Base-by-base conservation (phyloP, 129 eudicot genomes). In the Flaveria ramosissima region DNA sequence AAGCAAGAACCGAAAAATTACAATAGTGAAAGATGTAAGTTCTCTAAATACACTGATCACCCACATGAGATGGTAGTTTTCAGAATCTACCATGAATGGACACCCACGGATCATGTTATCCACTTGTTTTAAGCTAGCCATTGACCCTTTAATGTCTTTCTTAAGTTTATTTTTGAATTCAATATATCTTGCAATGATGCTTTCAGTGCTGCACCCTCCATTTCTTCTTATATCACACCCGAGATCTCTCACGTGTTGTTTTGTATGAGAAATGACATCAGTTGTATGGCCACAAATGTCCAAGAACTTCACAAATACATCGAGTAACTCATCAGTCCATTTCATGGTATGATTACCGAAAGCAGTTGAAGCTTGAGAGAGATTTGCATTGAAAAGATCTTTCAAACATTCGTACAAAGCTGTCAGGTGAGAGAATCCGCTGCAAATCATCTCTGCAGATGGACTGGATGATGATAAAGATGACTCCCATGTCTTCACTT, bases 341-440 rank as follows among this genome's bases (percentile, higher is more conserved):
- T 60, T 74, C 67, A 65, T 39, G 55, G 57, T 76, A 55, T 82
- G 74, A 67, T 48, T 63, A 47, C 17, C 71, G 24, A 77, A 73
- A 2, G 43, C 66, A 3, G 73, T 68, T 77, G 46, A 76, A 42
- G 11, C 21, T 76, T 27, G 85, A 26, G 80, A 71, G 43, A 75
- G 23, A 24, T 65, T 27, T 76, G 63, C 7, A 41, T 56, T 73
- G 6, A 83, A 65, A 55, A 83, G 84, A 0, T 79, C 78, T 1
- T 83, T 83, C 2, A 86, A 64, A 76, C 83, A 77, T 64, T 72
- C 70, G 45, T 81, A 79, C 82, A 88, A 50, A 47, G 62, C 79
- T 2, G 10, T 51, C 0, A 88, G 65, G 56, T 74, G 63, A 15
- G 57, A 57, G 16, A 88, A 30, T 16, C 82, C 88, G 17, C 61